A percentile compares a stretch with the other conserved stretches of the same genome.
phyloP scores from a whole-genome alignment of 73 alveolate species.

The Strombidium stylifer region DNA sequence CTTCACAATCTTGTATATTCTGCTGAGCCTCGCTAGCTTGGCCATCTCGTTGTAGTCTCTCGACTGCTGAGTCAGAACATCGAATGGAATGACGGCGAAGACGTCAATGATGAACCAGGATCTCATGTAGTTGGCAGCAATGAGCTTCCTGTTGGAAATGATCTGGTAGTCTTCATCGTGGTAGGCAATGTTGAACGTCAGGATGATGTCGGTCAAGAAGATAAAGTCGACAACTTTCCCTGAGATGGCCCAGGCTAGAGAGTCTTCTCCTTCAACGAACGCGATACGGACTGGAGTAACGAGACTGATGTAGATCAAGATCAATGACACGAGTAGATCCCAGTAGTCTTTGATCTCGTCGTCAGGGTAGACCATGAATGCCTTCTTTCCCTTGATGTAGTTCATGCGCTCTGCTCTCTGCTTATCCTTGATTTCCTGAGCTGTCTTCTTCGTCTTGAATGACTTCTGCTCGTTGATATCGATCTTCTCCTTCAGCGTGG shows the following conservation, averaged over 20 bases:
- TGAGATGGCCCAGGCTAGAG: background rate
- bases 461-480: too few relatives aligned
- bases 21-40: too few relatives aligned
- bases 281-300: slow-evolving; percentile 23
- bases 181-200: slow-evolving; percentile 20
- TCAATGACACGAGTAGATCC: background rate
- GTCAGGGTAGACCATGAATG: too few relatives aligned
- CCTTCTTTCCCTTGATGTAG: too few relatives aligned
- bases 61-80: background rate
- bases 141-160: background rate
- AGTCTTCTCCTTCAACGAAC: slow-evolving; percentile 5
- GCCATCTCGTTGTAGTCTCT: background rate
- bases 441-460: too few relatives aligned
- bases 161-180: background rate
- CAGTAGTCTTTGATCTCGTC: too few relatives aligned
- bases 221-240: background rate
- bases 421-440: too few relatives aligned
- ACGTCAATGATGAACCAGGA: background rate
- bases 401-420: too few relatives aligned
- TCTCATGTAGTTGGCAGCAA: background rate
- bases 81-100: background rate
- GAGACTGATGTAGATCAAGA: background rate
- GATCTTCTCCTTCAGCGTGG: too few relatives aligned
- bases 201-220: slow-evolving; percentile 9
- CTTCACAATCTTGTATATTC: too few relatives aligned